Base-by-base conservation (phyloP, 1,139 yeast genomes). In the Nakaseomyces uthaithaninus region DNA sequence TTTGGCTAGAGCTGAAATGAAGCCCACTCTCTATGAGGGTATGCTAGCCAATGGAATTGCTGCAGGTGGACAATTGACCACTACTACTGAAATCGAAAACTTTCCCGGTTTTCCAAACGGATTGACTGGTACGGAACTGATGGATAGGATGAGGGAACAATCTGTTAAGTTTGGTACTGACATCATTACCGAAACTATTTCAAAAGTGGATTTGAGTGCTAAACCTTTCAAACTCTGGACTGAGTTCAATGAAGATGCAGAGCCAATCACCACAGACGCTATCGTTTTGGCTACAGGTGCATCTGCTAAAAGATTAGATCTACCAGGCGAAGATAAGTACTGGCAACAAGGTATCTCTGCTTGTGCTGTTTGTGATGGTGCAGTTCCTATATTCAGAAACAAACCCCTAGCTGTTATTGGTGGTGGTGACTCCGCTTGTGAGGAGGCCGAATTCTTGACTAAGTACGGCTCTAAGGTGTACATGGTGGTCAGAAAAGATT, bases 281-380 rank as follows among this genome's bases (percentile, higher is more conserved):
- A 77, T 91, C 43, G 80, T 91, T 52, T 66, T 91, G 50, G 95
- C 98, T 51, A 91, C 98, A 41, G 98, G 98, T 62, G 98, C 98
- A 17, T 81, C 94, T 37, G 98, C 98, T 46, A 85, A 81, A 73
- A 84, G 98, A 71, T 75, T 91, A 70, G 69, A 77, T 62, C 70
- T 91, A 47, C 95, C 97, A 45, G 98, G 98, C 54, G 98, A 91
- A 70, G 97, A 91, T 50, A 75, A 77, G 36, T 91, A 91, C 76
- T 91, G 98, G 98, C 98, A 91, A 72, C 85, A 83, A 64, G 98
- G 98, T 64, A 91, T 91, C 54, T 84, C 95, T 51, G 98, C 98
- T 16, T 91, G 98, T 73, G 98, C 98, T 38, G 98, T 91, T 47
- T 91, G 98, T 69, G 98, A 91, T 62, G 98, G 98, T 65, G 98